These are phyloP conservation scores for Boehmeria nivea DNA, from an alignment of 306 rosid species.

Conservation along the genomic window DNA sequence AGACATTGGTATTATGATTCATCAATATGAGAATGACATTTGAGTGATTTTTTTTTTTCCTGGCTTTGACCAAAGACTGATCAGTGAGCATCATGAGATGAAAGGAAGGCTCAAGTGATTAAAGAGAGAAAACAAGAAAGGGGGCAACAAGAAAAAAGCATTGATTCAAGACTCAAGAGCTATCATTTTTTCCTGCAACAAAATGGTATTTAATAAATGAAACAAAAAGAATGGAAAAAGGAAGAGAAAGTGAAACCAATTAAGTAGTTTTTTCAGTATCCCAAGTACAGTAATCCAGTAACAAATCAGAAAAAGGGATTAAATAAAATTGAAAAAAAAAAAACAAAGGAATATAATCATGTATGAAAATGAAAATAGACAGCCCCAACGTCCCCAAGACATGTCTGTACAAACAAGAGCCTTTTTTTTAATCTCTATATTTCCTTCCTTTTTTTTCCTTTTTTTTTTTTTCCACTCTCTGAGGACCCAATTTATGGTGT, in stretches of 20 bases:
- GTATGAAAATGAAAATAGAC: conserved; percentile 19
- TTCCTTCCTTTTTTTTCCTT: conserved; percentile 1
- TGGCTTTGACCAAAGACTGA: conserved; percentile 6
- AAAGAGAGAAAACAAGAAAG: neutral
- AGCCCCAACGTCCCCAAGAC: conserved; percentile 20
- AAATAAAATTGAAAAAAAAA: neutral
- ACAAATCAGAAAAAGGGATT: conserved; percentile 2
- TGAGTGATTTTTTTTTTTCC: conserved; percentile 1
- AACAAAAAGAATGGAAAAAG: neutral
- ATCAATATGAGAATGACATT: neutral
- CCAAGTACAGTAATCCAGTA: conserved; percentile 25
- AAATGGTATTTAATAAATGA: conserved; percentile 1
- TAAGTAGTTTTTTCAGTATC: conserved; percentile 17
- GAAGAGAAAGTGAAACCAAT: conserved; percentile 24
- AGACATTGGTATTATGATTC: conserved; percentile 8
- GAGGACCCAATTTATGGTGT: conserved; percentile 20
- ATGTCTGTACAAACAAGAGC: conserved; percentile 44
- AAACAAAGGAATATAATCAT: no score
- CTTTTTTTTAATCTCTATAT: conserved; percentile 18
- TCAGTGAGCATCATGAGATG: neutral
- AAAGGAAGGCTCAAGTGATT: neutral
- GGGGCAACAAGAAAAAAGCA: no score
- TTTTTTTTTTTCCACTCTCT: conserved; percentile 8
- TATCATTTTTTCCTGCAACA: neutral
- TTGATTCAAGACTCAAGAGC: neutral